Conservation (phyloP, 2,329 filamentous ascomycete genomes). For the Curvularia sp. region DNA sequence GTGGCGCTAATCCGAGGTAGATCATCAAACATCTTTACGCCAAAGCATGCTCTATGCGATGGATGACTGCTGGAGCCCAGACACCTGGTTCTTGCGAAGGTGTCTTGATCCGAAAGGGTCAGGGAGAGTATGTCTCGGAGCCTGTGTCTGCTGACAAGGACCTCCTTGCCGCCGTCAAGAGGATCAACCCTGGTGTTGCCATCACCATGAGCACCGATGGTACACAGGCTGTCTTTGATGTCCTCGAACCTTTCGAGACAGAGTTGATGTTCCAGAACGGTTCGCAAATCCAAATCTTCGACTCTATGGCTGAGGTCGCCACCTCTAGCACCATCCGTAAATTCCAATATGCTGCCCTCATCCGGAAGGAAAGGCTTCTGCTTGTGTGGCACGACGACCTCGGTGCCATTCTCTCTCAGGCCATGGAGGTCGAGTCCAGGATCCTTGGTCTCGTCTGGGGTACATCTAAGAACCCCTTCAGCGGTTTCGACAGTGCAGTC, state of each 20-base stretch:
- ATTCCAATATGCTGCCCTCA: slow-evolving; percentile 80
- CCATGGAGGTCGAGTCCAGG: slow-evolving; percentile 75
- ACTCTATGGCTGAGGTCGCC: slow-evolving; percentile 53
- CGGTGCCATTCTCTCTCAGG: slow-evolving; percentile 70
- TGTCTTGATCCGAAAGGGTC: slow-evolving; percentile 72
- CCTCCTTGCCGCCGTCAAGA: slow-evolving; percentile 53
- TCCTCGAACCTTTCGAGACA: slow-evolving; percentile 51
- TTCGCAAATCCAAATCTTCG: slow-evolving; percentile 57
- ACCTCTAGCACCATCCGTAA: slow-evolving; percentile 68
- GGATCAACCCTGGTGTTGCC: slow-evolving; percentile 56
- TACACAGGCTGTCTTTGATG: slow-evolving; percentile 55
- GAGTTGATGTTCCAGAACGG: slow-evolving; percentile 52
- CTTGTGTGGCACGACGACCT: slow-evolving; percentile 84
- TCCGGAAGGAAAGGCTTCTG: slow-evolving; percentile 72
- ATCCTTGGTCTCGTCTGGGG: slow-evolving; percentile 74
- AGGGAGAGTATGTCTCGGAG: slow-evolving; percentile 69
- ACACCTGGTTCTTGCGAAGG: slow-evolving; percentile 57
- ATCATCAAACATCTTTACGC: slow-evolving; percentile 40
- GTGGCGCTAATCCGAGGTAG: slow-evolving; percentile 19
- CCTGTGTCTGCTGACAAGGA: slow-evolving; percentile 50
- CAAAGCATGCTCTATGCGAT: slow-evolving; percentile 33
- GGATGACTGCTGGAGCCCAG: slow-evolving; percentile 26
- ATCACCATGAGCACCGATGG: slow-evolving; percentile 60
- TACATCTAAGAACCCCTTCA: slow-evolving; percentile 54
- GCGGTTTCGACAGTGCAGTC: slow-evolving; percentile 49